A percentile compares a stretch with the other conserved stretches of the same genome.
Conservation (phyloP, 1,139 yeast genomes). For the Candida smagusa region DNA sequence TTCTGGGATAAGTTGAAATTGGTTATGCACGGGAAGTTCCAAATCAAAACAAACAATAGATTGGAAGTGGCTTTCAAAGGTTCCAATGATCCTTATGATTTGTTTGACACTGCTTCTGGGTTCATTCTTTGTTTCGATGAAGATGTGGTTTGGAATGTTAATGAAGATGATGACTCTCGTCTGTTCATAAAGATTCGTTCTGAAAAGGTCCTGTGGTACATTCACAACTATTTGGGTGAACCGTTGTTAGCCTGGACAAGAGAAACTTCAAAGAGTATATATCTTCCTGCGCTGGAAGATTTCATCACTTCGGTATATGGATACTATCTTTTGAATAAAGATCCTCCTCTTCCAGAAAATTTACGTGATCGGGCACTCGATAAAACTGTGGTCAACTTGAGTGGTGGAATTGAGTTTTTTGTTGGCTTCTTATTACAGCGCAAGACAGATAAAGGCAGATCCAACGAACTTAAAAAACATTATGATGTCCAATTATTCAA, state of each 20-base stretch:
- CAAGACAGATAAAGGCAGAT: conserved; percentile 34
- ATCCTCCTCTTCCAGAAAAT: conserved; percentile 12
- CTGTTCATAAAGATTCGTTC: conserved; percentile 37
- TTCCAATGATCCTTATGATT: conserved; percentile 43
- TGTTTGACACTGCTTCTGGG: conserved; percentile 38
- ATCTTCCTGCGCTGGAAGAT: conserved; percentile 41
- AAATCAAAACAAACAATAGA: conserved; percentile 32
- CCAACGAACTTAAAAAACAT: conserved; percentile 63
- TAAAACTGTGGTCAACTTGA: conserved; percentile 53
- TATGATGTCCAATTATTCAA: conserved; percentile 61
- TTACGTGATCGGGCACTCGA: conserved; percentile 26
- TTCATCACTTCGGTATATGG: conserved; percentile 50
- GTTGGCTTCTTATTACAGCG: conserved; percentile 62
- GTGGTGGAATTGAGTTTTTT: conserved; percentile 59
- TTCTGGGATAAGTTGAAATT: conserved; percentile 58
- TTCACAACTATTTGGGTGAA: conserved; percentile 61
- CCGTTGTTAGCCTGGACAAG: conserved; percentile 64
- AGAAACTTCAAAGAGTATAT: conserved; percentile 39
- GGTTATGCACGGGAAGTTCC: conserved; percentile 47
- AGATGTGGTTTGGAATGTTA: conserved; percentile 39
- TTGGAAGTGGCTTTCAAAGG: conserved; percentile 55
- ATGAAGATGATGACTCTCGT: conserved; percentile 38
- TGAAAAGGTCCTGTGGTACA: conserved; percentile 39
- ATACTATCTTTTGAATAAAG: conserved; percentile 41
- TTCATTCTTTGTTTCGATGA: conserved; percentile 39